These are phyloP conservation scores for Ciborinia camelliae DNA, from an alignment of 2,329 filamentous ascomycete genomes.

Conservation along the genomic window DNA sequence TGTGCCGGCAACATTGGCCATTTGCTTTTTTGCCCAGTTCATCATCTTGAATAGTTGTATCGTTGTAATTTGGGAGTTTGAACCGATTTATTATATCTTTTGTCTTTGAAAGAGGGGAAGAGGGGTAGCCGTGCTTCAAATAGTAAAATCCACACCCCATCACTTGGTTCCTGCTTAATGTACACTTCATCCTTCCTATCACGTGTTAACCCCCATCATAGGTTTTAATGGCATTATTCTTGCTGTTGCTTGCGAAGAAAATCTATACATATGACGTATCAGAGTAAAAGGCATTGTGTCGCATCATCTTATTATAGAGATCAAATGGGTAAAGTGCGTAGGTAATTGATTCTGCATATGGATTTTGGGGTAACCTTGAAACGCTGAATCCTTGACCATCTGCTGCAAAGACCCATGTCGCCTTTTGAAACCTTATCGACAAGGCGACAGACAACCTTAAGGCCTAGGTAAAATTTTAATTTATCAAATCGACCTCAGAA, in stretches of 20 bases:
- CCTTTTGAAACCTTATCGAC: conserved; percentile 13
- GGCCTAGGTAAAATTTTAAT: conserved; percentile 8
- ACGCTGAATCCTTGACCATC: neutral
- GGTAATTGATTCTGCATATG: neutral
- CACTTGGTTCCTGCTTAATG: conserved; percentile 15
- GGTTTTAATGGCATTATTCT: conserved; percentile 7
- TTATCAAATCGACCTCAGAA: conserved; percentile 5
- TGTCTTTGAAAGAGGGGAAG: conserved; percentile 3
- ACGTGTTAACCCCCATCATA: neutral
- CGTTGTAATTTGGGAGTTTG: neutral
- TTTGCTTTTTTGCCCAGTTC: conserved; percentile 91
- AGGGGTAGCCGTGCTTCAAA: neutral
- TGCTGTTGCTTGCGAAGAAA: conserved; percentile 8
- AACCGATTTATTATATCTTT: conserved; percentile 10
- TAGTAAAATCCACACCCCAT: conserved; percentile 13
- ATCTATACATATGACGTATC: conserved; percentile 11
- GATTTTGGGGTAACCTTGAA: conserved; percentile 17
- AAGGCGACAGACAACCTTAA: conserved; percentile 16
- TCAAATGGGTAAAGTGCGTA: neutral
- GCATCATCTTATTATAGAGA: conserved; percentile 10
- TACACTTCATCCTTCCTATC: neutral
- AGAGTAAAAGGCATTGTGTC: conserved; percentile 5
- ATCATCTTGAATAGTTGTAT: conserved; percentile 58
- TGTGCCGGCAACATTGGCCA: conserved; percentile 84
- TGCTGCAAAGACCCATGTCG: neutral